Evolutionary conservation across 768 basidiomycete species (phyloP), one percentile per base, ranked within the genome.

Genomic region (Wakefieldia striispora): DNA sequence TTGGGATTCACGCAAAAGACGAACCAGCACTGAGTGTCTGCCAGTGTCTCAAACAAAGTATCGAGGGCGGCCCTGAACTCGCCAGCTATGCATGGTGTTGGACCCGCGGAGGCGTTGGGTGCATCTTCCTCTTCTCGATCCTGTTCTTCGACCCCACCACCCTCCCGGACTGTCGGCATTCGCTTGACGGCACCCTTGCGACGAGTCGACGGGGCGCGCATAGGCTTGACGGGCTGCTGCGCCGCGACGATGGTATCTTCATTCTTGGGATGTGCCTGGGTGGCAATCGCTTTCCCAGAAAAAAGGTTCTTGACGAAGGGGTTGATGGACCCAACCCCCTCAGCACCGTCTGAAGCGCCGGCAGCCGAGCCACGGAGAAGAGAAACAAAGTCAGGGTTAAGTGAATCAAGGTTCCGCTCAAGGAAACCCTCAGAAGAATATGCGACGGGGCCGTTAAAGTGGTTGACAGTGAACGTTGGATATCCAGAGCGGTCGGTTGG

Each of bases 181-280:
- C 86, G 80, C 59, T 81, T 83, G 51, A 89, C 67, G 0, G 86
- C 83, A 19, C 78, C 79, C 69, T 92, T 93, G 49, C 93, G 79
- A 40, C 91, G 77, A 0, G 87, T 95, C 0, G 92, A 95, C 0
- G 95, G 95, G 0, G 89, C 83, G 9, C 95, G 84, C 85, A 97
- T 91, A 0, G 95, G 95, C 68, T 95, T 93, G 55, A 93, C 85
- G 31, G 85, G 84, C 65, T 97, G 94, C 63, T 94, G 92, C 0
- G 93, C 94, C 6, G 93, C 82, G 14, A 97, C 95, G 53, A 97
- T 95, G 0, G 95, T 97, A 43, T 95, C 94, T 60, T 97, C 93
- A 59, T 95, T 87, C 54, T 86, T 75, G 0, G 95, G 94, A 62
- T 97, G 94, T 0, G 86, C 90, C 62, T 93, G 86, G 0, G 92